These are phyloP conservation scores for Osmanthus fragrans DNA, from an alignment of 257 asterid species.

Conservation along the genomic window DNA sequence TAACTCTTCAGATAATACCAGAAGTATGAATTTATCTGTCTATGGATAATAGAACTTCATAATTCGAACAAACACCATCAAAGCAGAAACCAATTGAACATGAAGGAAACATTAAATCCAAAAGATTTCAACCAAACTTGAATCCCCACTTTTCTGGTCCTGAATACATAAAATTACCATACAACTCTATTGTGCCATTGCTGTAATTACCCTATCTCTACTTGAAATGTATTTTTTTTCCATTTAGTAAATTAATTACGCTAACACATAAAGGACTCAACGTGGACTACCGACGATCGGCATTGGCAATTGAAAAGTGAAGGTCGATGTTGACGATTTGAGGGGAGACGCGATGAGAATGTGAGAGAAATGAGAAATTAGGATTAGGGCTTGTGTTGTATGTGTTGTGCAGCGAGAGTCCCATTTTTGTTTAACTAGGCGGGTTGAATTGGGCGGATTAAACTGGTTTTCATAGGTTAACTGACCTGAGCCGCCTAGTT, in stretches of 20 bases:
- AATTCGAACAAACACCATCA: conserved; percentile 4
- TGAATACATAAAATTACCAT: not conserved
- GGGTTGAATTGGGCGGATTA: too few species aligned
- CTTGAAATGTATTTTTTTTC: not conserved
- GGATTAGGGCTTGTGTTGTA: too few species aligned
- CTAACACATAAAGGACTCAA: too few species aligned
- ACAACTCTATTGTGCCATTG: not conserved
- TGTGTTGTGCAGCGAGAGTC: too few species aligned
- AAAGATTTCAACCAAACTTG: conserved; percentile 7
- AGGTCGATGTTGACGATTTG: too few species aligned
- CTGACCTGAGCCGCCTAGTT: too few species aligned
- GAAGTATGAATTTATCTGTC: not conserved
- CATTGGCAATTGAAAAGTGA: too few species aligned
- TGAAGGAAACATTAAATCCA: conserved; percentile 6
- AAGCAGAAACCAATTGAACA: not conserved
- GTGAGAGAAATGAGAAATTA: too few species aligned
- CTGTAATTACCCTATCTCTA: not conserved
- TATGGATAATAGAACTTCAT: not conserved
- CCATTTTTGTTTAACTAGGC: too few species aligned
- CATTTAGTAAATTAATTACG: not conserved
- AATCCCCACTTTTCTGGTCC: not conserved
- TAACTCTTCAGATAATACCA: not conserved
- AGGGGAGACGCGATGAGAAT: too few species aligned
- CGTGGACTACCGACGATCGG: too few species aligned
- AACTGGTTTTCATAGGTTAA: too few species aligned